Conservation (phyloP, 169 alveolate genomes). For the Plasmodium falciparum region DNA sequence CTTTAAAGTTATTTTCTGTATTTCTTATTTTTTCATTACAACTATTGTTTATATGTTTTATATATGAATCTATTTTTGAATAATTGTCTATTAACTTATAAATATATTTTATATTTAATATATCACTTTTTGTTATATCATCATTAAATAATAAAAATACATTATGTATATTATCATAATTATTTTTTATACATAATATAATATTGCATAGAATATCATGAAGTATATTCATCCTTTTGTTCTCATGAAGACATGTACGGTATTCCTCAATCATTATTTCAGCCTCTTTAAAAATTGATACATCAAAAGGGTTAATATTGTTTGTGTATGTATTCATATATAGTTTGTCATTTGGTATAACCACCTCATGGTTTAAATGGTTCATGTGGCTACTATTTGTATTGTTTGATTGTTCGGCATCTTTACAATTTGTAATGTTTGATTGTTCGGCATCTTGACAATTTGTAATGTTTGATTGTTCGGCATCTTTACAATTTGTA, state of each 20-base stretch:
- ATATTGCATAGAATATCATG: neutral
- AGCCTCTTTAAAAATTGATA: no score
- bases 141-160: slow-evolving; percentile 27
- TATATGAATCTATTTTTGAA: slow-evolving; percentile 14
- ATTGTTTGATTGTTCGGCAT: no score
- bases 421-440: no score
- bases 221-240: neutral
- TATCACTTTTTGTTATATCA: neutral
- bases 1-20: neutral
- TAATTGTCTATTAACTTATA: slow-evolving; percentile 28
- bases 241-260: neutral
- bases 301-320: no score
- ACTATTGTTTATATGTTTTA: neutral
- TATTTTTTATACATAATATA: slow-evolving; percentile 4
- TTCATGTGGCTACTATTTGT: no score
- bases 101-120: slow-evolving; percentile 11
- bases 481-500: no score
- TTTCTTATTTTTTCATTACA: slow-evolving; percentile 5
- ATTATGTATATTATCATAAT: neutral
- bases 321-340: no score
- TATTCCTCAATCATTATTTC: no score
- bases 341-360: no score
- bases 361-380: no score
- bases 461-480: no score
- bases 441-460: no score